Evolutionary conservation across 441 rosid genomes (phyloP).

Genomic region (Pelargonium cotyledonis): DNA sequence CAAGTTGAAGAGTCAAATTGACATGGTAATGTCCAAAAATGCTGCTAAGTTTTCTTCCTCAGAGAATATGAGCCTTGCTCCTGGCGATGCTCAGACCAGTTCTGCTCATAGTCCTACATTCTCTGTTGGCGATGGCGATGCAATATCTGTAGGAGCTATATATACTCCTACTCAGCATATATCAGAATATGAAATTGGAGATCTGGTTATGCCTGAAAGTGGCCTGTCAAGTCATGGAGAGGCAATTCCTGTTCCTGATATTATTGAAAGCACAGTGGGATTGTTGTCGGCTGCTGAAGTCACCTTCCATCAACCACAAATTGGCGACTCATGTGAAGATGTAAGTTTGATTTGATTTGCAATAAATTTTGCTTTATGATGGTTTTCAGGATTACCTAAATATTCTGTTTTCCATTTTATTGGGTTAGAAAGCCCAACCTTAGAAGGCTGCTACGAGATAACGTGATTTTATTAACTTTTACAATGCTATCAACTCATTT

Average conservation of each 20-base stretch:
- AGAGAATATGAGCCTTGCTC: conserved; percentile 74
- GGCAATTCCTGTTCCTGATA: conserved; percentile 71
- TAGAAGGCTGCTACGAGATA: too few species aligned
- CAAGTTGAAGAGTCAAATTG: conserved; percentile 59
- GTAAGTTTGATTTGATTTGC: conserved; percentile 37
- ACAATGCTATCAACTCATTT: too few species aligned
- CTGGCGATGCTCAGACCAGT: conserved; percentile 57
- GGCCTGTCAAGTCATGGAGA: conserved; percentile 53
- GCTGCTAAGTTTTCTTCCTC: conserved; percentile 78
- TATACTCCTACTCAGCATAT: conserved; percentile 41
- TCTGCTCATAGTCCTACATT: conserved; percentile 76
- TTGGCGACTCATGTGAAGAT: conserved; percentile 58
- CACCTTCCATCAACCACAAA: conserved; percentile 52
- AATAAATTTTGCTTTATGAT: neutral
- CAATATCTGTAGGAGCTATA: conserved; percentile 44
- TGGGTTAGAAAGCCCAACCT: too few species aligned
- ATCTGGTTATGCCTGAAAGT: conserved; percentile 54
- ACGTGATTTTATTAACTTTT: too few species aligned
- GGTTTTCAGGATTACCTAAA: too few species aligned
- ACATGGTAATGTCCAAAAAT: conserved; percentile 52
- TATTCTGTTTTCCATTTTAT: too few species aligned
- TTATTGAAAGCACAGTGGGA: conserved; percentile 88
- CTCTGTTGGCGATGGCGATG: conserved; percentile 67
- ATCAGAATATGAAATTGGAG: conserved; percentile 46
- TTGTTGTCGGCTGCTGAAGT: conserved; percentile 74